Base-by-base conservation (phyloP, 345 rosid genomes). In the Salix viminalis region DNA sequence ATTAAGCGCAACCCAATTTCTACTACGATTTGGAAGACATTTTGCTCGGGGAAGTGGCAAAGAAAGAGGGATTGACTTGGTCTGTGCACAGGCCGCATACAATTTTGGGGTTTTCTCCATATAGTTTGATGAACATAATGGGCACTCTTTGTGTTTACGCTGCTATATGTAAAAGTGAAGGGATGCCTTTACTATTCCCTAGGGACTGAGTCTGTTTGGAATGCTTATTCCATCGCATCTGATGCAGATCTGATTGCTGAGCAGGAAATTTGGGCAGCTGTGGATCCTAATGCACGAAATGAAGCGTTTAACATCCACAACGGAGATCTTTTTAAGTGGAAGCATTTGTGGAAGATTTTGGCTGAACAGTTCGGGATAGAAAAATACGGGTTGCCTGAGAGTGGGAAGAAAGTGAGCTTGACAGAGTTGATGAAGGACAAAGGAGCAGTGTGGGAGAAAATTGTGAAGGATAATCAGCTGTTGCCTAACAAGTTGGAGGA, bases 191-290 rank as follows among this genome's bases (percentile, higher is more conserved):
- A 26, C 14, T 70, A 16, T 95, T 95, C 62, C 97, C 97, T 0
- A 97, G 96, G 96, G 44, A 86, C 86, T 32, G 89, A 91, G 75
- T 79, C 44, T 1, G 82, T 88, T 0, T 95, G 99, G 98, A 90
- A 93, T 37, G 68, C 90, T 28, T 90, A 87, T 82, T 58, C 79
- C 0, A 13, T 78, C 0, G 87, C 84, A 0, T 88, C 94, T 0
- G 99, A 95, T 28, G 98, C 98, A 0, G 97, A 91, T 52, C 76
- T 93, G 79, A 46, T 93, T 0, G 98, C 98, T 0, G 97, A 95
- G 89, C 98, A 95, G 72, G 93, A 92, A 65, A 92, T 92, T 62
- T 94, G 97, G 97, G 93, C 94, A 0, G 82, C 94, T 48, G 94
- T 91, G 73, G 97, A 94, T 72, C 87, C 83, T 0, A 79, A 82